Evolutionary conservation across 805 yeast species (phyloP).

Genomic region (Ogataea dorogensis): DNA sequence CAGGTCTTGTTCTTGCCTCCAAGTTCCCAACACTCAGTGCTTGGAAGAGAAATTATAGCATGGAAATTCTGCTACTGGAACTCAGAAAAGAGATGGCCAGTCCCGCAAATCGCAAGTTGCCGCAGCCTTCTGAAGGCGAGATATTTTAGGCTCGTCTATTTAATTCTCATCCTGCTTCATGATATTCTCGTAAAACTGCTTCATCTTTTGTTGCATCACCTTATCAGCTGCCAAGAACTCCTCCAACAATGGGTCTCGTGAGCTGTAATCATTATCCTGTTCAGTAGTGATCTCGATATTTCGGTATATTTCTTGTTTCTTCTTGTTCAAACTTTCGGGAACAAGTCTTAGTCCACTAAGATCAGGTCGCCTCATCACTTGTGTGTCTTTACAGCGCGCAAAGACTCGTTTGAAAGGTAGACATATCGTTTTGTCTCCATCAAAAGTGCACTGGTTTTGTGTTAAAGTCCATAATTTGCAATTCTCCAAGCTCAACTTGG

Average conservation of each 20-base stretch:
- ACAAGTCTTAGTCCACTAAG: slow-evolving; percentile 31
- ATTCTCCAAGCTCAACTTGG: slow-evolving; percentile 12
- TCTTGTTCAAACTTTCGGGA: slow-evolving; percentile 22
- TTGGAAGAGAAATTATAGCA: slow-evolving; percentile 89
- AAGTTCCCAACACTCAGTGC: slow-evolving; percentile 66
- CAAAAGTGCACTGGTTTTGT: slow-evolving; percentile 48
- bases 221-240: slow-evolving; percentile 34
- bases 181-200: slow-evolving; percentile 27
- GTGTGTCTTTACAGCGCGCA: slow-evolving; percentile 39
- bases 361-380: slow-evolving; percentile 21
- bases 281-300: slow-evolving; percentile 40
- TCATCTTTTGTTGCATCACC: slow-evolving; percentile 29
- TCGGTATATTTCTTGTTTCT: slow-evolving; percentile 19
- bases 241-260: slow-evolving; percentile 19
- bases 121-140: slow-evolving; percentile 91
- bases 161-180: slow-evolving; percentile 9
- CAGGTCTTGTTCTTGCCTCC: slow-evolving; percentile 53
- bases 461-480: slow-evolving; percentile 38
- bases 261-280: slow-evolving; percentile 34
- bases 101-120: slow-evolving; percentile 74
- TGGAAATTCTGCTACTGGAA: slow-evolving; percentile 90
- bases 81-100: slow-evolving; percentile 88
- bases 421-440: slow-evolving; percentile 43
- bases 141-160: slow-evolving; percentile 33
- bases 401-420: slow-evolving; percentile 49